Evolutionary conservation across 108 stramenopile genomes (phyloP).

Genomic region (Discostella stelligeroides): DNA sequence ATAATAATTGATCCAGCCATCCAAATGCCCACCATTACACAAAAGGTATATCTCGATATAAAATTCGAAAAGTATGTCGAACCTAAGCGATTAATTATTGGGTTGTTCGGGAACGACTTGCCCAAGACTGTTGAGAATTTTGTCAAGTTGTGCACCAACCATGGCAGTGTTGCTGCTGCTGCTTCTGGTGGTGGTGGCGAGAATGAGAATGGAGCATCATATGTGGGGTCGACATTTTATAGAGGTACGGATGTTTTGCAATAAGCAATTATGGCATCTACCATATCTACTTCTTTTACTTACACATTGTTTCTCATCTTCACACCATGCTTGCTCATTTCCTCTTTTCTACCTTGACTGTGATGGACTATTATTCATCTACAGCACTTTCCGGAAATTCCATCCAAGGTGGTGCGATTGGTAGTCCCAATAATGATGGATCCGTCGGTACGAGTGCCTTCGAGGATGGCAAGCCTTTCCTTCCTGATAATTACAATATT

Average conservation of each 20-base stretch:
- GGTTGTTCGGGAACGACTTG: conserved; percentile 68
- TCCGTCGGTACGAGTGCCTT: conserved; percentile 48
- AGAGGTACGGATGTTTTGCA: conserved; percentile 9
- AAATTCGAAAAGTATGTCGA: conserved; percentile 34
- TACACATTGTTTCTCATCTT: neutral
- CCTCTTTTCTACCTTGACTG: neutral
- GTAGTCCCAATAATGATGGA: conserved; percentile 44
- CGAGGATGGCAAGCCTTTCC: conserved; percentile 52
- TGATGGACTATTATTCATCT: neutral
- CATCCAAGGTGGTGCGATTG: conserved; percentile 78
- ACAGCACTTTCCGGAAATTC: conserved; percentile 57
- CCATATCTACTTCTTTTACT: neutral
- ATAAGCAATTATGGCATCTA: neutral
- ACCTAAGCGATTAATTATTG: conserved; percentile 53
- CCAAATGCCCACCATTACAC: conserved; percentile 57
- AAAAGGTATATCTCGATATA: conserved; percentile 67
- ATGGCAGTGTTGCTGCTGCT: too few species aligned
- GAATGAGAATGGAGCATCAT: conserved; percentile 23
- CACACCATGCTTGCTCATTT: neutral
- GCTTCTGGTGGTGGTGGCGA: too few species aligned
- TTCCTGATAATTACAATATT: conserved; percentile 67
- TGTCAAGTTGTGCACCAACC: conserved; percentile 50
- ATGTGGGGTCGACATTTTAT: conserved; percentile 69
- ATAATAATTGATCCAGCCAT: conserved; percentile 67
- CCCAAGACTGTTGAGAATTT: conserved; percentile 64